Conservation (phyloP, 805 yeast species). For the Wickerhamomyces queroliae region DNA sequence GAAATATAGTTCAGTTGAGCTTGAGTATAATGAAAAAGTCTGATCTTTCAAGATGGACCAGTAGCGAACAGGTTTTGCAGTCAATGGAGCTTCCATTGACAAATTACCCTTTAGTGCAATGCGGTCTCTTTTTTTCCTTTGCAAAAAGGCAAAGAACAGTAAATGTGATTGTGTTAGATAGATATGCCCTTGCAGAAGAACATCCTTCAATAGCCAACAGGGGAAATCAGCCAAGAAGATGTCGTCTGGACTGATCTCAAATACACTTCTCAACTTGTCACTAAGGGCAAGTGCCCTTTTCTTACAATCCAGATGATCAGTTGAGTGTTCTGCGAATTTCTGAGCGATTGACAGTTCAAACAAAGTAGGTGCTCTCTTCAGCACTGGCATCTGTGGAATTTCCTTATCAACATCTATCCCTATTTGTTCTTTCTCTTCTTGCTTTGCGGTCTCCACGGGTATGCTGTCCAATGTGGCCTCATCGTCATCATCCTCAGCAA, state of each 20-base stretch:
- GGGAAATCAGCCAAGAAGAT: conserved; percentile 54
- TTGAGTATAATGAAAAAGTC: conserved; percentile 60
- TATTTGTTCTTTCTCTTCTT: conserved; percentile 1
- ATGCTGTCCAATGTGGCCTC: too few species aligned
- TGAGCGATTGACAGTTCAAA: conserved; percentile 26
- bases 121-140: conserved; percentile 40
- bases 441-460: conserved; percentile 1
- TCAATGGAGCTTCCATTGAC: conserved; percentile 29
- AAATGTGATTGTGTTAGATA: conserved; percentile 62
- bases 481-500: too few species aligned
- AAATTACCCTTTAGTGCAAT: conserved; percentile 46
- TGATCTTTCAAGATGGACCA: conserved; percentile 79
- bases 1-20: conserved; percentile 78
- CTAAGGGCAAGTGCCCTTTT: conserved; percentile 31
- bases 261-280: conserved; percentile 29
- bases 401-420: conserved; percentile 4
- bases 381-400: neutral
- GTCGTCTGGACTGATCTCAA: conserved; percentile 49
- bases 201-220: conserved; percentile 80
- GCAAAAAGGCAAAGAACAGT: conserved; percentile 75
- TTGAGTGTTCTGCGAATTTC: conserved; percentile 5
- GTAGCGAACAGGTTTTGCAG: conserved; percentile 39
- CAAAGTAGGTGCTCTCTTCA: conserved; percentile 11
- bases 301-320: conserved; percentile 10
- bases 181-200: conserved; percentile 79